A percentile compares a stretch with the other conserved stretches of the same genome.
Evolutionary conservation across 352 stramenopile species (phyloP).

Genomic region (Phytophthora capsici): DNA sequence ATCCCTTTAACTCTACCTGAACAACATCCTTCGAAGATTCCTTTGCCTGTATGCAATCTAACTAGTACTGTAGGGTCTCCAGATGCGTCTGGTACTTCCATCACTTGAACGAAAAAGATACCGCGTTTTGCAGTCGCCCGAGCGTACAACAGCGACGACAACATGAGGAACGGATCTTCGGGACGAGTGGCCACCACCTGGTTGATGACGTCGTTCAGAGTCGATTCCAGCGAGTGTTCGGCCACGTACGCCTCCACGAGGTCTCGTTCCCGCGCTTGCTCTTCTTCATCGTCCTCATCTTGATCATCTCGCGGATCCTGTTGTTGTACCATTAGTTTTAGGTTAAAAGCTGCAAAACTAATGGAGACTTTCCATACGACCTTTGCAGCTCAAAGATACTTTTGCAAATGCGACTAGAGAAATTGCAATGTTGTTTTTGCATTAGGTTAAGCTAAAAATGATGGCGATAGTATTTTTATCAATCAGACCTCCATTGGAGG

Average conservation of each 20-base stretch:
- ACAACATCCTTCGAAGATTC: slow-evolving; percentile 64
- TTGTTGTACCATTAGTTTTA: slow-evolving; percentile 27
- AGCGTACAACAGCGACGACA: slow-evolving; percentile 66
- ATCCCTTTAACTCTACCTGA: slow-evolving; percentile 43
- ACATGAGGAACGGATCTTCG: slow-evolving; percentile 71
- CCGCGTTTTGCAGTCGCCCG: slow-evolving; percentile 68
- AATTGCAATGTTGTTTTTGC: not conserved
- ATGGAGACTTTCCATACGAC: slow-evolving; percentile 9
- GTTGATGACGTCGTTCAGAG: slow-evolving; percentile 79
- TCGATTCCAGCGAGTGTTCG: slow-evolving; percentile 71
- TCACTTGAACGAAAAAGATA: slow-evolving; percentile 71
- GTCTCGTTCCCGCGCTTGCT: slow-evolving; percentile 65
- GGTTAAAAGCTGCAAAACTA: not conserved
- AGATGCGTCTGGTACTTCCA: slow-evolving; percentile 52
- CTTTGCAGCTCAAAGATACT: slow-evolving; percentile 34
- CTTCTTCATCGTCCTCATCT: slow-evolving; percentile 39
- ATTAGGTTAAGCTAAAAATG: not conserved
- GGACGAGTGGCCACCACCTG: slow-evolving; percentile 69
- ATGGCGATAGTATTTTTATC: slow-evolving; percentile 39
- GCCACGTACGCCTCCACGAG: slow-evolving; percentile 76
- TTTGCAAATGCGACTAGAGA: slow-evolving; percentile 20
- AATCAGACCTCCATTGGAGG: too few relatives aligned
- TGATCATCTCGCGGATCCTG: slow-evolving; percentile 20
- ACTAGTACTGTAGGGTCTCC: slow-evolving; percentile 57
- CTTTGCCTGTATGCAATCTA: slow-evolving; percentile 70